Evolutionary conservation across 2,329 filamentous ascomycete genomes (phyloP), one percentile per base, ranked within the genome.

Genomic region (Aspergillus calidoustus): DNA sequence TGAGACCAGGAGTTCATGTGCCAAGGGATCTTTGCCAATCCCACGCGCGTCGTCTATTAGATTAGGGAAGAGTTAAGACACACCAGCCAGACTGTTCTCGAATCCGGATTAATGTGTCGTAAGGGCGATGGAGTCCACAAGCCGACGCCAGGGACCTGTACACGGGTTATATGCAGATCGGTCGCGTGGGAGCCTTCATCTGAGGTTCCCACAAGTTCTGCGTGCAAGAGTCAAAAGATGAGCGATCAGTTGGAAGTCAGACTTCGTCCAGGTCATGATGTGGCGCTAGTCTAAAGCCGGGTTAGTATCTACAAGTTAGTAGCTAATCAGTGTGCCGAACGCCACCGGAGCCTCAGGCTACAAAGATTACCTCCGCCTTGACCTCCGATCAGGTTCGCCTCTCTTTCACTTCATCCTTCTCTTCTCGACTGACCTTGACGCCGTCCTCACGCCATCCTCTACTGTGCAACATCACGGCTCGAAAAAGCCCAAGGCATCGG

Each of bases 291-390:
- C 38, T 54, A 15, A 53, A 44, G 31, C 17, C 3, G 31, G 47
- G 4, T 38, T 62, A 60, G 60, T n/a, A 13, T 15, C 1, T 11
- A 50, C 7, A 15, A 50, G 11, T 15, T 30, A 7, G 23, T n/a
- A 15, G 15, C 34, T 11, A 41, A 41, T 41, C 23, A 19, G 9
- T 44, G 25, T n/a, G 25, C 41, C 53, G 47, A 54, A 41, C 43
- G 50, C 31, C 51, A n/a, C 55, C 55, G 49, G 15, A 67, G 69
- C 72, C 71, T 73, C 55, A 73, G 72, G 72, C 69, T 46, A 19
- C 11, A n/a, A 51, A 38, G 6, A 25, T 31, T 61, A 50, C 11
- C 44, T 61, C 25, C 22, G 49, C 31, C 47, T 41, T 49, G 22
- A 34, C n/a, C 54, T n/a, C 51, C 22, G 11, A n/a, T 58, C 54